A percentile compares a stretch with the other conserved stretches of the same genome.
Conservation (phyloP, 305 asterid species). For the Solanum hybrid region DNA sequence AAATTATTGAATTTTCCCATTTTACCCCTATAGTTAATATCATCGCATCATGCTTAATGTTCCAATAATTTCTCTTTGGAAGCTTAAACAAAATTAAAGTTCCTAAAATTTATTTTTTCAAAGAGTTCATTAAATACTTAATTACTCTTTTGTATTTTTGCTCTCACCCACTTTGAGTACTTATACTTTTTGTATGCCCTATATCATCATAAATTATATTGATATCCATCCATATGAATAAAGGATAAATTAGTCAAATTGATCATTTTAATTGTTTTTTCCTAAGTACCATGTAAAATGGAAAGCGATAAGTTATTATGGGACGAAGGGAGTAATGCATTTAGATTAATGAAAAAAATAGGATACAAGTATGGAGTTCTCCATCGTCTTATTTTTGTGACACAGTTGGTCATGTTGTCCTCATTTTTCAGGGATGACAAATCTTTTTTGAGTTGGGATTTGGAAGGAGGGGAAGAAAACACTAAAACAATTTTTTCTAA, state of each 20-base stretch:
- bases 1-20: too few relatives aligned
- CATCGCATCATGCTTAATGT: too few relatives aligned
- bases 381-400: neutral
- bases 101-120: rapidly evolving
- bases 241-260: neutral
- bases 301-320: neutral
- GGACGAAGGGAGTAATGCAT: neutral
- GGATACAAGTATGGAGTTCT: neutral
- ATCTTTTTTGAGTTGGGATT: neutral
- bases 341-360: neutral
- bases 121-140: neutral
- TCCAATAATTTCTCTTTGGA: neutral
- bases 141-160: neutral
- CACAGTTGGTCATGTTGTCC: neutral
- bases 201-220: too few relatives aligned
- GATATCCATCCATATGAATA: neutral
- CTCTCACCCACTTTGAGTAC: neutral
- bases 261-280: too few relatives aligned
- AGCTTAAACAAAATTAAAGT: neutral
- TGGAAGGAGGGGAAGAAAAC: neutral
- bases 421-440: neutral
- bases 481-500: neutral
- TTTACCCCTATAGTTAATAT: neutral
- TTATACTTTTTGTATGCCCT: neutral
- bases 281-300: neutral